Evolutionary conservation across 306 rosid species (phyloP).

Genomic region (Quercus rubra): DNA sequence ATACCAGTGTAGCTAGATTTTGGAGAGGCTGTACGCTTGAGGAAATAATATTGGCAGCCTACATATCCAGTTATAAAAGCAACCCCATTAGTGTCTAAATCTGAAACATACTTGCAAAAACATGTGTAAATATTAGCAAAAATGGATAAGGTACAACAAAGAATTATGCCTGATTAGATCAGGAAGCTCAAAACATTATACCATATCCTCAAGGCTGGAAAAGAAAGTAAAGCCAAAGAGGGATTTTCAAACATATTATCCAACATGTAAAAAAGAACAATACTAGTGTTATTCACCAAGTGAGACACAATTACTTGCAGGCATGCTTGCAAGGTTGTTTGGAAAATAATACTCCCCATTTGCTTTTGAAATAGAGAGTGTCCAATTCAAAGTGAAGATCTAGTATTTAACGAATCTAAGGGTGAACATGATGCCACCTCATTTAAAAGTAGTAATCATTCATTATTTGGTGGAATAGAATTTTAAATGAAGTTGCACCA

Average conservation of each 20-base stretch:
- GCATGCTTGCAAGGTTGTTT: neutral
- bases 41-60: conserved; percentile 68
- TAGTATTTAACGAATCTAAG: no score
- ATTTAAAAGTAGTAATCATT: no score
- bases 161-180: neutral
- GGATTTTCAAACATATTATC: neutral
- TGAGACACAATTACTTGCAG: neutral
- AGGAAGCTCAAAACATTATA: neutral
- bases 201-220: neutral
- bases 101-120: no score
- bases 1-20: conserved; percentile 49
- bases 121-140: neutral
- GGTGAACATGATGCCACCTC: no score
- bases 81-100: neutral
- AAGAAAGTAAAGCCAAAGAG: neutral
- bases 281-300: neutral
- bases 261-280: neutral
- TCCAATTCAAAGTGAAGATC: no score
- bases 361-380: no score
- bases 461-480: no score
- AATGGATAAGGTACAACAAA: neutral
- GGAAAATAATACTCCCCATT: no score
- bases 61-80: conserved; percentile 7
- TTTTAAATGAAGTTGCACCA: no score
- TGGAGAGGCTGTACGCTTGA: conserved; percentile 83